Conservation (phyloP, 768 basidiomycete species). For the Terana coerulea region DNA sequence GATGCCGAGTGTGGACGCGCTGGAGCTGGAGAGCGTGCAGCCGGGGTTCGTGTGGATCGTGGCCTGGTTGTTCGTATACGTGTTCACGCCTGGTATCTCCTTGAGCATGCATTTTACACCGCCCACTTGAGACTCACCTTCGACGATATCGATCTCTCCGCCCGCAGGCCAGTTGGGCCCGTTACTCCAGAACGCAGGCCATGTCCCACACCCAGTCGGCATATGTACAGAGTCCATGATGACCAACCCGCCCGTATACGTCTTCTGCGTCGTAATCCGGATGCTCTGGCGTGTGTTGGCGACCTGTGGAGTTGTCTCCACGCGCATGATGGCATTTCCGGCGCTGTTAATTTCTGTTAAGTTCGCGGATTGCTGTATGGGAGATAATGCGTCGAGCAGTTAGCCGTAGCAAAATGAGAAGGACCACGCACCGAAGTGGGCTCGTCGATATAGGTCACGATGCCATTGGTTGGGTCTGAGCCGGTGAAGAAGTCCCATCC, state of each 20-base stretch:
- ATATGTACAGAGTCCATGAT: slow-evolving; percentile 85
- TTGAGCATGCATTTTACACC: not conserved
- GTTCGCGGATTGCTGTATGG: slow-evolving; percentile 45
- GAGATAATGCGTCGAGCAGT: slow-evolving; percentile 6
- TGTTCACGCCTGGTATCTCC: slow-evolving; percentile 59
- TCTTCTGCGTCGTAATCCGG: slow-evolving; percentile 63
- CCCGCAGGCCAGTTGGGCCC: slow-evolving; percentile 61
- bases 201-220: slow-evolving; percentile 86
- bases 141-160: slow-evolving; percentile 83
- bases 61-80: slow-evolving; percentile 78
- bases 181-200: slow-evolving; percentile 54
- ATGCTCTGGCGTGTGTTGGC: slow-evolving; percentile 64
- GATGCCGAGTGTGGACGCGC: slow-evolving; percentile 46
- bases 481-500: slow-evolving; percentile 72
- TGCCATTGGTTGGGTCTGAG: slow-evolving; percentile 75
- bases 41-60: slow-evolving; percentile 78
- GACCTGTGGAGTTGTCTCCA: slow-evolving; percentile 79
- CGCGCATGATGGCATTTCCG: slow-evolving; percentile 82
- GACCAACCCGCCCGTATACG: slow-evolving; percentile 65
- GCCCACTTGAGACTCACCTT: slow-evolving; percentile 38
- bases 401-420: not conserved
- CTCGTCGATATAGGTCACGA: slow-evolving; percentile 64
- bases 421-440: slow-evolving; percentile 46
- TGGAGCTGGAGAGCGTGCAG: slow-evolving; percentile 55
- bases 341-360: slow-evolving; percentile 63